Evolutionary conservation across 371 early-diverging fungal genomes (phyloP).

Genomic region (Blastocladiella emersonii): DNA sequence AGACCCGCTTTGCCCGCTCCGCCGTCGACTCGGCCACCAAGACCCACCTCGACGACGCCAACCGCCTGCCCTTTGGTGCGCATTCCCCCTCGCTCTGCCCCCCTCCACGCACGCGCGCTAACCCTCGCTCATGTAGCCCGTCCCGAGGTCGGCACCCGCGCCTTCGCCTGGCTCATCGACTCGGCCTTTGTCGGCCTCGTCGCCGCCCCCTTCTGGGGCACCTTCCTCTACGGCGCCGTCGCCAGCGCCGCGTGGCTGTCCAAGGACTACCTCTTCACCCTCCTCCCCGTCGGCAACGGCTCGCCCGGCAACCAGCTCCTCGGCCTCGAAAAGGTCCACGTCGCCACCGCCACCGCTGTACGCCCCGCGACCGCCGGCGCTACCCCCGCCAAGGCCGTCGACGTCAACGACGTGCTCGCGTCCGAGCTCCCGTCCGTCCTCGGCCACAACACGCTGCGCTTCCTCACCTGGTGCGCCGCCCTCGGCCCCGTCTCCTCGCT

Average conservation of each 20-base stretch:
- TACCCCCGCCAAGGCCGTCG: neutral
- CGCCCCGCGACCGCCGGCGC: neutral
- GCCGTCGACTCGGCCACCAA: neutral
- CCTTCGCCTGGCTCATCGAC: conserved; percentile 4
- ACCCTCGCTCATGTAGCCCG: neutral
- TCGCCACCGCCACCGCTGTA: neutral
- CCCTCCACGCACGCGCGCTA: neutral
- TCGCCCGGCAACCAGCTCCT: neutral
- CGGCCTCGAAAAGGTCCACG: conserved; percentile 2
- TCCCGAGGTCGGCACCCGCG: neutral
- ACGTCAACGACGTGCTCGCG: neutral
- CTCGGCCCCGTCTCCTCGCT: neutral
- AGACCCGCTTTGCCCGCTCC: neutral
- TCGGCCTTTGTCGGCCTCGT: conserved; percentile 3
- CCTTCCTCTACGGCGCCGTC: neutral
- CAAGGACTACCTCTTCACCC: neutral
- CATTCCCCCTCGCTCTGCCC: too few species aligned
- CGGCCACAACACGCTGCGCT: conserved; percentile 5
- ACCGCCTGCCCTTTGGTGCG: conserved; percentile 1
- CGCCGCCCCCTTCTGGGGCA: conserved; percentile 1
- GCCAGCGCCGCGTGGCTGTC: neutral
- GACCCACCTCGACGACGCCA: neutral
- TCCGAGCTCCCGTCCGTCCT: neutral
- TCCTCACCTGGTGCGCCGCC: conserved; percentile 1
- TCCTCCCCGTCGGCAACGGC: neutral